Conservation (phyloP, 768 basidiomycete species). For the Gloeopeniophorella convolvens region DNA sequence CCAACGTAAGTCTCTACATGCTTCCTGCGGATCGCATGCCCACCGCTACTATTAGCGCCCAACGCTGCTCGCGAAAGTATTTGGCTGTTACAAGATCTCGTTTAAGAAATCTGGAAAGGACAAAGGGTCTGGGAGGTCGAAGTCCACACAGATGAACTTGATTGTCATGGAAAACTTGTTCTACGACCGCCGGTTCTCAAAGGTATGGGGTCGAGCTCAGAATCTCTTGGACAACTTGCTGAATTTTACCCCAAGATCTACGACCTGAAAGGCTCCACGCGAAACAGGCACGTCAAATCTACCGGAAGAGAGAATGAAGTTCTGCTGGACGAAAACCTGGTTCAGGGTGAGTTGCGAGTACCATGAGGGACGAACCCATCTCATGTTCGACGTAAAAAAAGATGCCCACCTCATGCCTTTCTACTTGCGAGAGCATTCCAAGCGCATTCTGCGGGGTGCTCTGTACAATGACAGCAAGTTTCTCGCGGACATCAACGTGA, state of each 20-base stretch:
- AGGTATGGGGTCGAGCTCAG: constrained; percentile 38
- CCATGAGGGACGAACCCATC: no score
- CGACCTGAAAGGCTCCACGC: constrained; percentile 92
- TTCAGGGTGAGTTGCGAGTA: constrained; percentile 54
- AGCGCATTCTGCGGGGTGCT: constrained; percentile 84
- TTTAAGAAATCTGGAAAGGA: constrained; percentile 79
- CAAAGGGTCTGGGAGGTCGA: constrained; percentile 54
- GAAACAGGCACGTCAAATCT: constrained; percentile 88
- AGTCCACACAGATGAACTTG: constrained; percentile 88
- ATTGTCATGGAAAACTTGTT: constrained; percentile 98
- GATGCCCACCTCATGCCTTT: constrained; percentile 84
- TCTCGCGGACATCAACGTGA: constrained; percentile 88
- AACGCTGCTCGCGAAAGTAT: constrained; percentile 91
- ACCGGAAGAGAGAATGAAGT: constrained; percentile 92
- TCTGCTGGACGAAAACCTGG: constrained; percentile 91
- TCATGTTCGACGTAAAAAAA: no score
- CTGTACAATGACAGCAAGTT: constrained; percentile 95
- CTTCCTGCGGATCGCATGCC: background rate
- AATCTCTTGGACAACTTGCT: background rate
- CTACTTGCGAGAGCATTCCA: constrained; percentile 94
- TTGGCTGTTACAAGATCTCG: constrained; percentile 92
- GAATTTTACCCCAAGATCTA: constrained; percentile 60
- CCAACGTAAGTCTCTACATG: constrained; percentile 51
- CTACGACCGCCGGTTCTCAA: constrained; percentile 85
- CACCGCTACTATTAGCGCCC: constrained; percentile 56